Conservation (phyloP, 2,329 filamentous ascomycete species). For the Fusarium oxysporum region DNA sequence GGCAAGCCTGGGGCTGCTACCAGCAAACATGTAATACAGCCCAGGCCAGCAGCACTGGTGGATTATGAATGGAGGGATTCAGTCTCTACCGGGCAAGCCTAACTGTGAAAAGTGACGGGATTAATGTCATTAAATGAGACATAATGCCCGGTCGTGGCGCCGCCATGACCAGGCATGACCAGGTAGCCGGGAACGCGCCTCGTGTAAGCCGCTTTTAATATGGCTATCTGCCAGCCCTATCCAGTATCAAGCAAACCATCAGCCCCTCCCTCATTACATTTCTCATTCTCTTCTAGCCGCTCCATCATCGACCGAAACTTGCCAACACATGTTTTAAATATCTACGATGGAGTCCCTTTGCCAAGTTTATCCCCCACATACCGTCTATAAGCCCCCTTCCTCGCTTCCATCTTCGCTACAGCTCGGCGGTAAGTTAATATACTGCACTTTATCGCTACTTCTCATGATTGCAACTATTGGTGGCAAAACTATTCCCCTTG, state of each 20-base stretch:
- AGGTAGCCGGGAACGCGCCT: slow-evolving; percentile 4
- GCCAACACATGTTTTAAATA: background rate
- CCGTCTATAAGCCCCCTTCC: background rate
- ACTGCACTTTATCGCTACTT: background rate
- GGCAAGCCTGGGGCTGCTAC: too few relatives aligned
- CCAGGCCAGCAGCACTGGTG: background rate
- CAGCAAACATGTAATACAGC: background rate
- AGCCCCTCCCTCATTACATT: background rate
- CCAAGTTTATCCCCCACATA: background rate
- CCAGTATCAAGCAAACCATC: background rate
- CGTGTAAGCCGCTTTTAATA: background rate
- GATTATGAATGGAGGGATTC: background rate
- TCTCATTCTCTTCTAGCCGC: background rate
- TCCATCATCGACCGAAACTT: background rate
- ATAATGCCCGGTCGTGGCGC: background rate
- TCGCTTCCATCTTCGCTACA: background rate
- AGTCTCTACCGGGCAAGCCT: background rate
- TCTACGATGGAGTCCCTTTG: background rate
- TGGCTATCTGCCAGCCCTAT: background rate
- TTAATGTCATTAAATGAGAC: slow-evolving; percentile 5
- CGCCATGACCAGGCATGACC: background rate
- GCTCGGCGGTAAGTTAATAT: background rate
- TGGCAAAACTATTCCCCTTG: background rate
- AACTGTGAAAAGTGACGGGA: background rate
- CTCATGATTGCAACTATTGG: background rate